phyloP scores from a whole-genome alignment of 139 green algal species.

The Picochlorum sp. region DNA sequence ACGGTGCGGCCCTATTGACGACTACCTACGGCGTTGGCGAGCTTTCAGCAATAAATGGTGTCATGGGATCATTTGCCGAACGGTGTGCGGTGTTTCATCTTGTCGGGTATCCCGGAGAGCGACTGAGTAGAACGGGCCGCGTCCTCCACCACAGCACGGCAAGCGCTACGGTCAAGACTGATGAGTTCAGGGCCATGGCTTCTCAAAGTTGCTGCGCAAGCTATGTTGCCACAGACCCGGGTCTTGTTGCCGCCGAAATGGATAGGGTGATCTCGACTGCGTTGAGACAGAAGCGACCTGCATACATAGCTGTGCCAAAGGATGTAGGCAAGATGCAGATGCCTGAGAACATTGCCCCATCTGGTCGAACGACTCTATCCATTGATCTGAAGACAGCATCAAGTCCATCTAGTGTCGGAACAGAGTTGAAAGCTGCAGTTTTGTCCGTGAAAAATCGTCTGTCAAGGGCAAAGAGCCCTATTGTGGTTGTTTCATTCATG shows the following conservation, averaged over 20 bases:
- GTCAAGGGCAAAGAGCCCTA: neutral
- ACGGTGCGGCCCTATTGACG: constrained; percentile 37
- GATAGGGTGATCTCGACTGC: constrained; percentile 4
- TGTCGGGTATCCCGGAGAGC: constrained; percentile 37
- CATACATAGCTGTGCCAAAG: neutral
- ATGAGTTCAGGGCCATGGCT: neutral
- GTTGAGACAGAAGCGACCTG: neutral
- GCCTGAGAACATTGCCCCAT: no score
- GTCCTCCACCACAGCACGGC: constrained; percentile 66
- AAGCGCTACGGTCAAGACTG: neutral
- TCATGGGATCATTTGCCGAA: constrained; percentile 47
- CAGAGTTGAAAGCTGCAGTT: neutral
- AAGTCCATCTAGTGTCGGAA: neutral
- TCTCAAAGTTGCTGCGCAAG: neutral
- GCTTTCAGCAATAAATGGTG: constrained; percentile 11
- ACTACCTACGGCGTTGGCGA: constrained; percentile 67
- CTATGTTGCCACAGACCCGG: neutral
- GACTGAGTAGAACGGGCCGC: constrained; percentile 54
- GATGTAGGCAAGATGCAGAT: constrained; percentile 1
- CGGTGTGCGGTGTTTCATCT: constrained; percentile 52
- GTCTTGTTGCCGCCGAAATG: neutral
- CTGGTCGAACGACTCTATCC: no score
- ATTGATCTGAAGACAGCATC: no score
- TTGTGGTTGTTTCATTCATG: neutral
- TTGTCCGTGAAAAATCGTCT: neutral